These are phyloP conservation scores for Stagonosporopsis rhizophila DNA, from an alignment of 2,329 filamentous ascomycete genomes.

Conservation along the genomic window DNA sequence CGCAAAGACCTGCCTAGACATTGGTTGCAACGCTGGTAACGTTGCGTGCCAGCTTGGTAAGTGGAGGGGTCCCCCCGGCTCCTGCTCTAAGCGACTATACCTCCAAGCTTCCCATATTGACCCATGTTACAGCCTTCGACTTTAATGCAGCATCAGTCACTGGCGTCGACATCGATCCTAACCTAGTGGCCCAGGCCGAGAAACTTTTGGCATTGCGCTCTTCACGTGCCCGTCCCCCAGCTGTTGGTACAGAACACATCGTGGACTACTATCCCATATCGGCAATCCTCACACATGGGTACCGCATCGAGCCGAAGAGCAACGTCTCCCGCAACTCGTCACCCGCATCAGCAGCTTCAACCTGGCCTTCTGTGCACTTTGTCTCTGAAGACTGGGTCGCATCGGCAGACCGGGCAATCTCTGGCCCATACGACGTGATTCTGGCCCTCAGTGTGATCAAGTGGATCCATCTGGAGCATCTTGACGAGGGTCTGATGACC, in stretches of 20 bases:
- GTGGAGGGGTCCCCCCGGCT: slow-evolving; percentile 35
- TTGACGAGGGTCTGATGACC: slow-evolving; percentile 40
- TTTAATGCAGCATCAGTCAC: slow-evolving; percentile 48
- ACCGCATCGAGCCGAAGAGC: slow-evolving; percentile 36
- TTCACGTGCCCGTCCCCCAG: slow-evolving; percentile 43
- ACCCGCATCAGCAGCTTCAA: slow-evolving; percentile 23
- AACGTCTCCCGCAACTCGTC: slow-evolving; percentile 21
- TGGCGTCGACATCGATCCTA: slow-evolving; percentile 50
- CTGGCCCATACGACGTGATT: slow-evolving; percentile 45
- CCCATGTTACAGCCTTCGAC: slow-evolving; percentile 43
- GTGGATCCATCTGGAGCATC: slow-evolving; percentile 49
- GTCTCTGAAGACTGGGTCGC: slow-evolving; percentile 44
- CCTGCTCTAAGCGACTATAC: slow-evolving; percentile 16
- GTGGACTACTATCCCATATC: slow-evolving; percentile 49
- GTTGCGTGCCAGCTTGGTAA: slow-evolving; percentile 50
- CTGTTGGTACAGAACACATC: slow-evolving; percentile 17
- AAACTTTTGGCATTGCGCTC: slow-evolving; percentile 46
- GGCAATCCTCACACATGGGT: slow-evolving; percentile 44
- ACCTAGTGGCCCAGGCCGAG: slow-evolving; percentile 47
- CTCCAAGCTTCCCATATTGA: slow-evolving; percentile 32
- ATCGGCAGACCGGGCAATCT: slow-evolving; percentile 31
- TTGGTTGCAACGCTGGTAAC: slow-evolving; percentile 51
- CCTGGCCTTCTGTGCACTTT: slow-evolving; percentile 41
- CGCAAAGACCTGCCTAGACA: slow-evolving; percentile 47
- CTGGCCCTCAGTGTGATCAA: slow-evolving; percentile 51